Base-by-base conservation (phyloP, 805 yeast genomes). In the Saccharomycopsis sp. region DNA sequence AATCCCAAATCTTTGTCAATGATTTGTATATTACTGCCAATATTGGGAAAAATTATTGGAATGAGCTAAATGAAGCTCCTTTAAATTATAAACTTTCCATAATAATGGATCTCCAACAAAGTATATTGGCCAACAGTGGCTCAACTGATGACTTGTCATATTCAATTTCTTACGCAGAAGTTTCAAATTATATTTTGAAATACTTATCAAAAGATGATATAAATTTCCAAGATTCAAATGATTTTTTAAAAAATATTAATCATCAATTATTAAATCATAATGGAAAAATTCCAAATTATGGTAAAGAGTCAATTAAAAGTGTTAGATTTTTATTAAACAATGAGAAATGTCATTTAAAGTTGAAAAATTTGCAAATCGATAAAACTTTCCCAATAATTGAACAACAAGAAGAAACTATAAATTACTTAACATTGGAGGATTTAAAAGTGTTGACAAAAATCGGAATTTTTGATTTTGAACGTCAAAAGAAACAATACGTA, bases 391-490 rank as follows among this genome's bases (percentile, higher is more conserved):
- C 17, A 3, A 6, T 15, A 27, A 15, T 5, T 10, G 2, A 41
- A 54, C 3, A 39, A 47, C 20, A n/a, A n/a, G n/a, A n/a, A n/a
- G n/a, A n/a, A n/a, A n/a, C n/a, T n/a, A n/a, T n/a, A n/a, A n/a
- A n/a, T n/a, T n/a, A n/a, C n/a, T n/a, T n/a, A n/a, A 40, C 51
- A 8, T 72, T 85, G 30, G 61, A 65, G 3, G 69, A 71, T 4
- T 58, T 88, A 28, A 66, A 68, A 36, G 59, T 85, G 14, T 66
- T 79, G 37, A 79, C 95, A 0, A 66, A 88, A n/a, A 82, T 92
- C 49, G 99, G 98, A 3, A 92, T 92, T 5, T 89, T 87, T 62
- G 80, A 87, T 1, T 84, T 87, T 60, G 99, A 92, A 57, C 67
- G 98, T 44, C 58, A 79, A 18, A 79, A 80, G 52, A 76, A 72